Conservation (phyloP, 2,329 filamentous ascomycete species). For the Aspergillus neotritici region DNA sequence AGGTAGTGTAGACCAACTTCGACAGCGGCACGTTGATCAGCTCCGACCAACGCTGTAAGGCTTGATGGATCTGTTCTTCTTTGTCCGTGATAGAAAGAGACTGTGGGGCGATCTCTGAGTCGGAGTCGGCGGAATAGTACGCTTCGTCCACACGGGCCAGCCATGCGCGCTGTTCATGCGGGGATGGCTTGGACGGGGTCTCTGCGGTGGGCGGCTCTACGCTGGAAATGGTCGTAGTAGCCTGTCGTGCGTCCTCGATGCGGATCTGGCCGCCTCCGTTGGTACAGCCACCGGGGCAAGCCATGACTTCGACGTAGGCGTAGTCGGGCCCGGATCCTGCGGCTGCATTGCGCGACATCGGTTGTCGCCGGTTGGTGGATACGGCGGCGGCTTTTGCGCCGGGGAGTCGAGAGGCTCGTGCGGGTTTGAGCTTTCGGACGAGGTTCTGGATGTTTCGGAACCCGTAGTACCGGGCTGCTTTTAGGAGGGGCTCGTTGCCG, state of each 20-base stretch:
- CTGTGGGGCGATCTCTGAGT: conserved; percentile 37
- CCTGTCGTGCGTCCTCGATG: conserved; percentile 62
- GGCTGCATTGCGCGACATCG: conserved; percentile 28
- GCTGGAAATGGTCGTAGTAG: conserved; percentile 12
- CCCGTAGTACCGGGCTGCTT: conserved; percentile 86
- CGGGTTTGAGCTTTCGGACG: conserved; percentile 83
- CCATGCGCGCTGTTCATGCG: conserved; percentile 82
- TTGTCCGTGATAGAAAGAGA: conserved; percentile 22
- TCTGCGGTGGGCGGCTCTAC: conserved; percentile 19
- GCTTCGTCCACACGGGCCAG: conserved; percentile 77
- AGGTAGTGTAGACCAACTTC: conserved; percentile 77
- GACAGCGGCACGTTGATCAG: conserved; percentile 65
- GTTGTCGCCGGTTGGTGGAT: conserved; percentile 24
- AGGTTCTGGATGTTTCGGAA: conserved; percentile 98
- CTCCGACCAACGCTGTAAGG: conserved; percentile 69
- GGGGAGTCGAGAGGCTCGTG: conserved; percentile 70
- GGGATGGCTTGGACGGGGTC: conserved; percentile 54
- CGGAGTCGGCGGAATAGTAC: conserved; percentile 71
- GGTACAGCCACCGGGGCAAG: conserved; percentile 96
- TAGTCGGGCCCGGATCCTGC: conserved; percentile 54
- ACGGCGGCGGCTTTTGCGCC: conserved; percentile 56
- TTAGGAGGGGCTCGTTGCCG: conserved; percentile 59
- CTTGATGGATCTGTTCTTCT: conserved; percentile 50
- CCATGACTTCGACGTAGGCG: conserved; percentile 98
- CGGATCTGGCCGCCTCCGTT: conserved; percentile 97